Conservation (phyloP, 768 basidiomycete species). For the Psilocybe subaeruginosa region DNA sequence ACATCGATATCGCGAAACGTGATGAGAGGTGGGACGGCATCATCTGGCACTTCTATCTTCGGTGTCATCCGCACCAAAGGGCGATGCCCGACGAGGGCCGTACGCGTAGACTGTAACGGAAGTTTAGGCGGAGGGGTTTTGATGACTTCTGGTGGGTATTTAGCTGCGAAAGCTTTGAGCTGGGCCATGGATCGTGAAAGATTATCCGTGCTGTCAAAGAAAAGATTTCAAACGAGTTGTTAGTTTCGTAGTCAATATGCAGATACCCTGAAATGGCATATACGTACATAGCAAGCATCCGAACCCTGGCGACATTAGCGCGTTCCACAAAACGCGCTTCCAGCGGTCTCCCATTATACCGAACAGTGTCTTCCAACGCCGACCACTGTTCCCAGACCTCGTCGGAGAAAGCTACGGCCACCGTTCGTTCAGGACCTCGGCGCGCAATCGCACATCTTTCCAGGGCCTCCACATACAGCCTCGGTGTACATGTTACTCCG, state of each 20-base stretch:
- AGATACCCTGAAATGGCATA: neutral
- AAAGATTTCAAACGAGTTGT: neutral
- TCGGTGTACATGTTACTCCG: constrained; percentile 49
- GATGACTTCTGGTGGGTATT: constrained; percentile 64
- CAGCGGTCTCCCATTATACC: constrained; percentile 30
- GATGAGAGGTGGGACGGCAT: constrained; percentile 78
- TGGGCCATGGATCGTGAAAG: constrained; percentile 56
- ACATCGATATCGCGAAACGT: constrained; percentile 78
- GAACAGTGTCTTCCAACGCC: constrained; percentile 42
- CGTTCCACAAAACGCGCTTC: constrained; percentile 63
- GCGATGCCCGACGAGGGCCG: constrained; percentile 51
- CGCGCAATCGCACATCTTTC: constrained; percentile 59
- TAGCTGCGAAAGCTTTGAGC: constrained; percentile 61
- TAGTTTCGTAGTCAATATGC: no score
- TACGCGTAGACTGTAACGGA: constrained; percentile 60
- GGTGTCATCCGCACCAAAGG: constrained; percentile 77
- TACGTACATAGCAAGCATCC: constrained; percentile 62
- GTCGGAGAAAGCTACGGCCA: constrained; percentile 55
- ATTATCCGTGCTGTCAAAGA: constrained; percentile 44
- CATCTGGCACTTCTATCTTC: constrained; percentile 64
- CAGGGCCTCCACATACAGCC: constrained; percentile 66
- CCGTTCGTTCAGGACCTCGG: constrained; percentile 45
- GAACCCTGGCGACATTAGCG: constrained; percentile 70
- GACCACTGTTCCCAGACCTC: constrained; percentile 73
- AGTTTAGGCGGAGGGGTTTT: constrained; percentile 44